A percentile compares a stretch with the other conserved stretches of the same genome.
These are phyloP conservation scores for Linnemannia hyalina DNA, from an alignment of 192 early-diverging fungal species.

Conservation along the genomic window DNA sequence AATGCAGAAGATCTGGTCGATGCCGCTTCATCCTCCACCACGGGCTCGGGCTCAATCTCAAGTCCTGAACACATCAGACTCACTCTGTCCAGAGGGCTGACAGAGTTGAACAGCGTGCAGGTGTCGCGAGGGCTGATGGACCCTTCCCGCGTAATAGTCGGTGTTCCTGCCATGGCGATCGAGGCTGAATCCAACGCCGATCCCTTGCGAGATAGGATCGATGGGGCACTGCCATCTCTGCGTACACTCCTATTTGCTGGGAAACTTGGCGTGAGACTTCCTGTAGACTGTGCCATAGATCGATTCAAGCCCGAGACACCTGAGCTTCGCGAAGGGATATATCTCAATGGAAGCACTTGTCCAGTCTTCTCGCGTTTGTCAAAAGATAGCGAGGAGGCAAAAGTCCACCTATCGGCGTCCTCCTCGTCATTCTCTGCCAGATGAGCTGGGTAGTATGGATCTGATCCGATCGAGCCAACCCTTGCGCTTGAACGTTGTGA, in stretches of 20 bases:
- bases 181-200: slow-evolving; percentile 5
- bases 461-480: slow-evolving; percentile 21
- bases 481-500: slow-evolving; percentile 1
- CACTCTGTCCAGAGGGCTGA: slow-evolving; percentile 59
- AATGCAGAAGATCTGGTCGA: not conserved
- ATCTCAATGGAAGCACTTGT: slow-evolving; percentile 22
- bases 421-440: slow-evolving; percentile 49
- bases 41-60: slow-evolving; percentile 5
- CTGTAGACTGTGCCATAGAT: slow-evolving; percentile 26
- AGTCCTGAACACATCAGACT: slow-evolving; percentile 49
- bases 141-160: not conserved
- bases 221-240: slow-evolving; percentile 22
- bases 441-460: slow-evolving; percentile 36
- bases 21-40: not conserved
- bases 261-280: slow-evolving; percentile 16
- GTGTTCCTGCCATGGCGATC: not conserved
- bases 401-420: slow-evolving; percentile 56
- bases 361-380: slow-evolving; percentile 35
- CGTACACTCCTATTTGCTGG: slow-evolving; percentile 13
- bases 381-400: slow-evolving; percentile 50
- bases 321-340: slow-evolving; percentile 26
- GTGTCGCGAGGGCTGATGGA: slow-evolving; percentile 20
- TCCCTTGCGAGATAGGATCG: slow-evolving; percentile 26
- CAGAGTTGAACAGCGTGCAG: slow-evolving; percentile 46
- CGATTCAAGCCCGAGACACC: not conserved